Base-by-base conservation (phyloP, 306 rosid genomes). In the Cucurbita moschata region DNA sequence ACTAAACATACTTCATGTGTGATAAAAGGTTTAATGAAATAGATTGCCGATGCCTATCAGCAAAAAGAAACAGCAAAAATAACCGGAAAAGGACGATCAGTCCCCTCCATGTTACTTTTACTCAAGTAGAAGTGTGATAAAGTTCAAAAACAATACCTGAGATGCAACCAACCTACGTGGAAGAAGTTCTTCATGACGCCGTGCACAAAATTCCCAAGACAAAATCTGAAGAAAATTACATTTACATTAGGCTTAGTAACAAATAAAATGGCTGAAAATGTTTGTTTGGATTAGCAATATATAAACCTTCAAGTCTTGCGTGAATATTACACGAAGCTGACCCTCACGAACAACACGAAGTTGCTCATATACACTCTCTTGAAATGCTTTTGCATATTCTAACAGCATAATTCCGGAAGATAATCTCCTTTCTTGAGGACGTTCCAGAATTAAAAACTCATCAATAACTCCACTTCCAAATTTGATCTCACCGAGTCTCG, bases 331-430 rank as follows among this genome's bases (percentile, higher is more conserved):
- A 16, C 97, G 99, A 77, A 95, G 99, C 75, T 85, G 97, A 78
- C 99, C 99, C 86, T 91, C 99, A 7, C 96, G 99, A 80, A 89
- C 90, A 83, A 95, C 97, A 39, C 97, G 99, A 76, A 91, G 96
- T 68, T 95, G 99, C 86, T 95, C 97, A 19, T 95, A 89, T 35
- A 95, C 92, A 61, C 97, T 88, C 82, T 91, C 99, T 84, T 95
- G 96, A 77, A 95, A 95, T 13, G 96, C 97, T 82, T 95, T 95
- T 50, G 82, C 87, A 81, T 88, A 95, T 77, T 95, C 99, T 87
- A 95, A 75, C 93, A 88, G 81, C 99, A 95, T 89, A 18, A 78
- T 37, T 68, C 97, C 96, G 62, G 97, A 87, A 23, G 89, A 35
- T 83, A 84, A 88, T 81, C 91, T 85, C 57, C 16, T 30, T 88